Evolutionary conservation across 2,329 filamentous ascomycete genomes (phyloP), one percentile per base, ranked within the genome.

Genomic region (Curvularia hawaiiensis): DNA sequence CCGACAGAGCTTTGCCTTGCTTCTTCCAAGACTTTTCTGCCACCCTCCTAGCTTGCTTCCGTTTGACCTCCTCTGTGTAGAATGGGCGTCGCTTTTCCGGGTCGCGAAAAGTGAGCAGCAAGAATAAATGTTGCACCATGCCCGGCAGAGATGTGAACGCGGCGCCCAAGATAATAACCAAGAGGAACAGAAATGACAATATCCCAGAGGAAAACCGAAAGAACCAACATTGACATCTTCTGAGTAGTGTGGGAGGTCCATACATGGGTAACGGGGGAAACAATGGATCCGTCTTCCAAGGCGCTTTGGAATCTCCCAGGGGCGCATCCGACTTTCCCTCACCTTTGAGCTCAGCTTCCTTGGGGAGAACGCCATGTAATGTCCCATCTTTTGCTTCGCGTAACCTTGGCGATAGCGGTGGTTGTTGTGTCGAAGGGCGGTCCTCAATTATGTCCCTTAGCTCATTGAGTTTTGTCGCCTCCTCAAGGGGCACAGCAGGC

Each of bases 261-360:
- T 96, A 97, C 0, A 91, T 79, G 0, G 92, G 92, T 9, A 97
- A 76, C 2, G 91, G 90, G 6, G 92, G 92, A 64, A 97, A 97
- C 5, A 96, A 79, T 3, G 91, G 90, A 64, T 93, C 88, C 2
- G 90, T 93, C 62, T 86, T 84, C 8, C 87, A 87, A 1, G 87
- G 86, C 0, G 89, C 88, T 28, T 80, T 70, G 16, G 77, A 77
- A 57, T 77, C 70, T 26, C 72, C 75, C 52, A 84, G 63, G 10
- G 80, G 74, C 0, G 75, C 81, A 33, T 80, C 78, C 4, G 81
- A 79, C 53, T 79, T 82, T 72, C 54, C 79, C 35, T 69, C 76
- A 53, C 80, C 60, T 20, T 76, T 61, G 16, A 70, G 58, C 10
- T 68, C 62, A 20, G 60, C 46, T 28, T 61, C 56, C 9, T 59